Conservation (phyloP, 352 stramenopile species). For the Globisporangium cystogenes region DNA sequence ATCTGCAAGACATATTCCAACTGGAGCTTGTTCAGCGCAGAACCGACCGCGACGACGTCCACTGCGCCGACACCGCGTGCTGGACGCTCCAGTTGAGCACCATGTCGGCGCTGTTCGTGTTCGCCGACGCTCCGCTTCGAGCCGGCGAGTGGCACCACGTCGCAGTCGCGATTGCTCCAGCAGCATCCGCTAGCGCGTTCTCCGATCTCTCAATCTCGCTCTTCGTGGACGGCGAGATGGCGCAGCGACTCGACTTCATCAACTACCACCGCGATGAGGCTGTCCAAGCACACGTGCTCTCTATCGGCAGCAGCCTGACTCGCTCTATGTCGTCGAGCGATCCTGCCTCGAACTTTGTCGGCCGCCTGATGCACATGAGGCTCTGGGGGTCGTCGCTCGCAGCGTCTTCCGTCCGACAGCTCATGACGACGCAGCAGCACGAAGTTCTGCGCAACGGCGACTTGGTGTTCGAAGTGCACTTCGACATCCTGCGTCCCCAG, state of each 20-base stretch:
- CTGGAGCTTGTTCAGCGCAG: slow-evolving; percentile 16
- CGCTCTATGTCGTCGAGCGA: slow-evolving; percentile 5
- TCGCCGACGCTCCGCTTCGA: slow-evolving; percentile 10
- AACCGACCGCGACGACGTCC: background rate
- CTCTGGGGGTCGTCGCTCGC: background rate
- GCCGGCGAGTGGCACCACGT: slow-evolving; percentile 23
- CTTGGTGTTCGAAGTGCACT: slow-evolving; percentile 4
- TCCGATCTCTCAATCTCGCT: slow-evolving; percentile 16
- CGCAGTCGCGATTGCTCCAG: slow-evolving; percentile 5
- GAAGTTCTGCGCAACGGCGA: background rate
- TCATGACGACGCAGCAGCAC: slow-evolving; percentile 1
- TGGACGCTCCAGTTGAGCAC: slow-evolving; percentile 29
- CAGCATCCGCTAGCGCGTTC: slow-evolving; percentile 14
- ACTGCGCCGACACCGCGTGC: background rate
- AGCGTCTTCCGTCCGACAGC: background rate
- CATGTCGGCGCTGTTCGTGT: slow-evolving; percentile 19
- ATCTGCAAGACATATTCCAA: slow-evolving; percentile 27
- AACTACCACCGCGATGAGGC: background rate
- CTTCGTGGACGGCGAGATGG: slow-evolving; percentile 19
- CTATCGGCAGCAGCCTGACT: slow-evolving; percentile 23
- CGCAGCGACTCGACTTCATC: slow-evolving; percentile 15
- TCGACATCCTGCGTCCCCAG: background rate
- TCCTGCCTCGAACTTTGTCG: slow-evolving; percentile 2
- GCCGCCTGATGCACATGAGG: slow-evolving; percentile 5
- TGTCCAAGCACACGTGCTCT: slow-evolving; percentile 12